A percentile compares a stretch with the other conserved stretches of the same genome.
Conservation (phyloP, 2,329 filamentous ascomycete genomes). For the Periglandula ipomoeae region DNA sequence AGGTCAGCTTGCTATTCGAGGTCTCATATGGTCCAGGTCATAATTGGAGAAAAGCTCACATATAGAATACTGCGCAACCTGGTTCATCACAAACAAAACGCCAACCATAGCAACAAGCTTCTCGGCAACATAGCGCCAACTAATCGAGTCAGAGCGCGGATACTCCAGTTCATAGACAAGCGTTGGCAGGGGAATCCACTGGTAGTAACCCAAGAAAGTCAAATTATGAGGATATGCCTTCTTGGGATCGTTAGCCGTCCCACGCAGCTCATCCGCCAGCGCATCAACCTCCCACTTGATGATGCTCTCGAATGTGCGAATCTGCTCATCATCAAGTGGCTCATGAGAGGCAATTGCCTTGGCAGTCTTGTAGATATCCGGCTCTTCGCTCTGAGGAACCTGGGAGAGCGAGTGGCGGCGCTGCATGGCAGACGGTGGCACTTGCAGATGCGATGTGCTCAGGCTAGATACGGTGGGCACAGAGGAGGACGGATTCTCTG, state of each 20-base stretch:
- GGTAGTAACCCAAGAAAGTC: conserved; percentile 53
- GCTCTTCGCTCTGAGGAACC: conserved; percentile 26
- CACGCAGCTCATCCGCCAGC: conserved; percentile 54
- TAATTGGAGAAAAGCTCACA: conserved; percentile 26
- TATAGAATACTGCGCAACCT: conserved; percentile 67
- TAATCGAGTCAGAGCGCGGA: conserved; percentile 56
- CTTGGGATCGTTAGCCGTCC: conserved; percentile 42
- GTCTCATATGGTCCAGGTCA: not conserved
- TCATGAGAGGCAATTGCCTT: conserved; percentile 51
- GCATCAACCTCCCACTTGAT: conserved; percentile 59
- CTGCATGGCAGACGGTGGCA: conserved; percentile 32
- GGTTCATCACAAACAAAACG: conserved; percentile 68
- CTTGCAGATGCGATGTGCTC: conserved; percentile 35
- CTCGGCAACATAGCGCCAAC: conserved; percentile 67
- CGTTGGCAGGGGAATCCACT: conserved; percentile 67
- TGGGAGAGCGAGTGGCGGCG: conserved; percentile 31
- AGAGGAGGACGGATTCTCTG: conserved; percentile 32
- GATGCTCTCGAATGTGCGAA: conserved; percentile 53
- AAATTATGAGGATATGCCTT: conserved; percentile 61
- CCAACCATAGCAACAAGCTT: conserved; percentile 63
- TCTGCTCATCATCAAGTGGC: conserved; percentile 52
- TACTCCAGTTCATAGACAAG: conserved; percentile 74
- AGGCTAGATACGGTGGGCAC: conserved; percentile 31
- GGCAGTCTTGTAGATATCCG: conserved; percentile 51
- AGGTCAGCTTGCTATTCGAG: conserved; percentile 6